Evolutionary conservation across 257 asterid species (phyloP).

Genomic region (Penstemon barbatus): DNA sequence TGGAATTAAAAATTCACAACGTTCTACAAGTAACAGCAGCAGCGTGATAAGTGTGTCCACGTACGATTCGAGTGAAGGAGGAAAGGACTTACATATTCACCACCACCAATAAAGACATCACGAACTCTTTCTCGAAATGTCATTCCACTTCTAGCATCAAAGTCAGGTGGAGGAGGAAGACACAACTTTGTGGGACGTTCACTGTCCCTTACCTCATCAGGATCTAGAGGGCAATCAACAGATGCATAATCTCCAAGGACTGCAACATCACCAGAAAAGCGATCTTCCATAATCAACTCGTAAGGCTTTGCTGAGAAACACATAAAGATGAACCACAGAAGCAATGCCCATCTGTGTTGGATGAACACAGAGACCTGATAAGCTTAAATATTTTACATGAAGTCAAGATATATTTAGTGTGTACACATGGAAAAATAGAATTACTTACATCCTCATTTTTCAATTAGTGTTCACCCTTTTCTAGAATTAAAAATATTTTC

Average conservation of each 20-base stretch:
- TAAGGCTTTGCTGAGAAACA: slow-evolving; percentile 98
- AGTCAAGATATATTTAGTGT: slow-evolving; percentile 9
- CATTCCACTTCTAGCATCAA: slow-evolving; percentile 61
- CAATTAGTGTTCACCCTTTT: neutral
- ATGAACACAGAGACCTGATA: slow-evolving; percentile 52
- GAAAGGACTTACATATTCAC: slow-evolving; percentile 78
- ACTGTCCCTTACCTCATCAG: slow-evolving; percentile 96
- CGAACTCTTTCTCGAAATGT: slow-evolving; percentile 86
- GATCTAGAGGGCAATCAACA: slow-evolving; percentile 89
- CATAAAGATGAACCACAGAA: slow-evolving; percentile 87
- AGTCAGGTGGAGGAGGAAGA: slow-evolving; percentile 86
- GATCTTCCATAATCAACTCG: slow-evolving; percentile 80
- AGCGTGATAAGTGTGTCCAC: neutral
- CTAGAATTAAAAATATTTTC: neutral
- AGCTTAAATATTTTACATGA: slow-evolving; percentile 36
- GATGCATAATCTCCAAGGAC: slow-evolving; percentile 97
- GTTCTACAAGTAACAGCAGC: slow-evolving; percentile 2
- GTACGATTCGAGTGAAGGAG: slow-evolving; percentile 3
- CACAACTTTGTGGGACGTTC: slow-evolving; percentile 92
- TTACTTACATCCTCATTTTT: neutral
- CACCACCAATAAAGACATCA: slow-evolving; percentile 85
- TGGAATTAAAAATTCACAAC: neutral
- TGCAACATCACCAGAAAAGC: slow-evolving; percentile 72
- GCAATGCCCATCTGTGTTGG: slow-evolving; percentile 99
- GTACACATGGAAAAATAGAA: neutral